Conservation (phyloP, 192 early-diverging fungal genomes). For the Kappamyces sp. region DNA sequence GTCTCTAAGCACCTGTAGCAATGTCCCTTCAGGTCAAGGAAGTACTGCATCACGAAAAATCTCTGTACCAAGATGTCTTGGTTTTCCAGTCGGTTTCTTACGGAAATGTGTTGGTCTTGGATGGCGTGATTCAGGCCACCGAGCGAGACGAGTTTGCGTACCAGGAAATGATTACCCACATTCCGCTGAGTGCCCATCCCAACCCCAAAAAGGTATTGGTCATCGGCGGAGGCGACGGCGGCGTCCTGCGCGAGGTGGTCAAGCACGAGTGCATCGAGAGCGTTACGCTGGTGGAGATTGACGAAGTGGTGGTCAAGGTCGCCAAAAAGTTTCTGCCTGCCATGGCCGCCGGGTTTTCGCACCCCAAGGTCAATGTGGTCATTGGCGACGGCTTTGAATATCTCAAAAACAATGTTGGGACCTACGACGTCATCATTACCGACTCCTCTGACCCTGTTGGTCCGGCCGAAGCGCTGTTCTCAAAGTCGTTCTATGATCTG, state of each 20-base stretch:
- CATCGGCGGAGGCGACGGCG: slow-evolving; percentile 99
- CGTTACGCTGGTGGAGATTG: slow-evolving; percentile 94
- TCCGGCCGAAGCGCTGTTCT: slow-evolving; percentile 92
- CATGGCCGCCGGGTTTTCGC: slow-evolving; percentile 89
- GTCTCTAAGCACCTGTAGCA: slow-evolving; percentile 40
- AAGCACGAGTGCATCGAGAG: slow-evolving; percentile 92
- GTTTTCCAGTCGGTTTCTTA: slow-evolving; percentile 94
- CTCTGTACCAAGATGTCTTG: slow-evolving; percentile 93
- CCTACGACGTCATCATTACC: slow-evolving; percentile 98
- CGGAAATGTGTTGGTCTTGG: slow-evolving; percentile 95
- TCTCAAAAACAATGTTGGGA: slow-evolving; percentile 77
- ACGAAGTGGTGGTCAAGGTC: slow-evolving; percentile 87
- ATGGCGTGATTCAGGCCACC: slow-evolving; percentile 96
- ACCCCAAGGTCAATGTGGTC: slow-evolving; percentile 91
- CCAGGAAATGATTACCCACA: slow-evolving; percentile 99
- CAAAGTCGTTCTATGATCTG: slow-evolving; percentile 86
- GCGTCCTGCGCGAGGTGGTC: slow-evolving; percentile 95
- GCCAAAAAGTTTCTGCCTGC: slow-evolving; percentile 90
- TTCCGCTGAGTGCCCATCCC: slow-evolving; percentile 90
- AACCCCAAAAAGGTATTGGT: slow-evolving; percentile 94
- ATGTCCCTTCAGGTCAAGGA: slow-evolving; percentile 93
- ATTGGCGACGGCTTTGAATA: slow-evolving; percentile 97
- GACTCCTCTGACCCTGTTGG: slow-evolving; percentile 98
- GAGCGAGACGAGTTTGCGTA: slow-evolving; percentile 99
- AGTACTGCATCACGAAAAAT: slow-evolving; percentile 92